Evolutionary conservation across 495 filamentous ascomycete species (phyloP), one percentile per base, ranked within the genome.

Genomic region (Immersiella caudata): DNA sequence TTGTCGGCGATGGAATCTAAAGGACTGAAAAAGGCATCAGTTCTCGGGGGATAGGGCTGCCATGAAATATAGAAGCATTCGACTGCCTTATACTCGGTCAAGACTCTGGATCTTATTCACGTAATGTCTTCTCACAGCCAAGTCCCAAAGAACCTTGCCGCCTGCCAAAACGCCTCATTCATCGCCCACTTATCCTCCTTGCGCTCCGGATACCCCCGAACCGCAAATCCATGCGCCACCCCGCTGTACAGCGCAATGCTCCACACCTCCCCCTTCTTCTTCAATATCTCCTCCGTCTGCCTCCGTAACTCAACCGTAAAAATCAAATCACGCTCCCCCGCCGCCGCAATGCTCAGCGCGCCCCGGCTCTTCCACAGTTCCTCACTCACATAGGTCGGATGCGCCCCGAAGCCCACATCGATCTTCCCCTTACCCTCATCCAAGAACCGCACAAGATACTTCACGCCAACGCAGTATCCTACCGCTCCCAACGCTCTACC

Each of bases 331-430:
- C n/a, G n/a, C 55, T 40, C 26, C 33, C 33, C 64, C 16, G 64
- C 64, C 12, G 64, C 64, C 1, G 64, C 36, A 50, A 66, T 59
- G 22, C 64, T 66, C 55, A 66, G 24, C 35, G 64, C 52, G 1
- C 64, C 64, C 33, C 56, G 27, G 14, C 25, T 22, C 6, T n/a
- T 33, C 35, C 51, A 57, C 11, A 66, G 64, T 54, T 66, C 64
- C 16, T 59, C 64, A 1, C 22, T 57, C 35, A 66, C 64, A 26
- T 46, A 59, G 52, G 27, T 66, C 6, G 64, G 64, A 16, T 66
- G 64, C 16, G 64, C 64, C 9, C n/a, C 25, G 64, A 59, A 66
- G 12, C 64, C 64, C 12, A 66, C 64, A 35, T 66, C 64, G 22
- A 66, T 29, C 54, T 60, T 66, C 2, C 16, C 55, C 22, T 40